These are phyloP conservation scores for Pseudogymnoascus sp. DNA, from an alignment of 2,329 filamentous ascomycete genomes.

Conservation along the genomic window DNA sequence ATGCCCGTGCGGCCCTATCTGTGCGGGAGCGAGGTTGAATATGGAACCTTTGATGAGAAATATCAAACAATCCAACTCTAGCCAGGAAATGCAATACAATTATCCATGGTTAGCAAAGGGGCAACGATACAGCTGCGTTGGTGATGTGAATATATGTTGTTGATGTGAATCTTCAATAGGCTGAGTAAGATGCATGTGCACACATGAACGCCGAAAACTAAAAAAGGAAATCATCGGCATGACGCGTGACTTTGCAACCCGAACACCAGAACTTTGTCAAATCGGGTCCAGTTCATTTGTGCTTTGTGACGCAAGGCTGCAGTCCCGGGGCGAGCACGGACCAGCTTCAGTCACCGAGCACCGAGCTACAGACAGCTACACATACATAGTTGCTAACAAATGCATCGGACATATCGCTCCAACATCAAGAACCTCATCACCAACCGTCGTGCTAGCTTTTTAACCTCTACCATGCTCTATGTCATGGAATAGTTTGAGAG, in stretches of 20 bases:
- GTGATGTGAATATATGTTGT: not conserved
- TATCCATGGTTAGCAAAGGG: not conserved
- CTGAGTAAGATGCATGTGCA: not conserved
- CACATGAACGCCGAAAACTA: not conserved
- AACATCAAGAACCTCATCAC: not conserved
- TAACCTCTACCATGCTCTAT: not conserved
- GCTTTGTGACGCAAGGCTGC: constrained; percentile 2
- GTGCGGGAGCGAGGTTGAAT: not conserved
- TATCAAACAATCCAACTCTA: not conserved
- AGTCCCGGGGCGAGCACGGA: not conserved
- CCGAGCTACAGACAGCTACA: not conserved
- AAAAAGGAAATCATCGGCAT: constrained; percentile 1
- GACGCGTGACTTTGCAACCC: constrained; percentile 5
- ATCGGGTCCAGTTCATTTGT: constrained; percentile 1
- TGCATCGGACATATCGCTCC: not conserved
- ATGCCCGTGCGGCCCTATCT: not conserved
- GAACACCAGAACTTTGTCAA: not conserved
- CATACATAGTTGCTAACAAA: not conserved
- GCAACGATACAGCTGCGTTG: not conserved
- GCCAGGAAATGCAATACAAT: not conserved
- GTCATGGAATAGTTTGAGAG: not conserved
- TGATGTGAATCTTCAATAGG: not conserved
- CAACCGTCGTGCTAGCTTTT: not conserved
- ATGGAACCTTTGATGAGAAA: not conserved
- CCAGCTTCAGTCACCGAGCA: not conserved